Percentiles rank a stretch among this genome's conserved stretches.
Evolutionary conservation across 192 early-diverging fungal genomes (phyloP).

Genomic region (Hyaloraphidium curvatum): DNA sequence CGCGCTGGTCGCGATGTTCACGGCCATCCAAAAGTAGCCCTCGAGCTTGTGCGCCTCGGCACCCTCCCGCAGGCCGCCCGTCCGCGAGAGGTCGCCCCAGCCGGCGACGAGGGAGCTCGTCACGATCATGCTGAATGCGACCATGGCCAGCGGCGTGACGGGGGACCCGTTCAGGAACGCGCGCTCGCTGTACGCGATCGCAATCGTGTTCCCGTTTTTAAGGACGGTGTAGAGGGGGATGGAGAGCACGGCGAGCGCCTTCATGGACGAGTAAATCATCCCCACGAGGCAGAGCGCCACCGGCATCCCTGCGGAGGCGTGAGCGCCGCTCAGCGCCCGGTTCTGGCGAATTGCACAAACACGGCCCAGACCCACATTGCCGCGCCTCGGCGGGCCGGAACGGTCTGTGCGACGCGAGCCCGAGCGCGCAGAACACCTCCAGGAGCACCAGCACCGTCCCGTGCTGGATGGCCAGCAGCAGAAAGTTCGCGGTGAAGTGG

Average conservation of each 20-base stretch:
- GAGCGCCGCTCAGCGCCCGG: too few species aligned
- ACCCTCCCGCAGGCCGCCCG: too few species aligned
- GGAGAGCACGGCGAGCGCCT: constrained; percentile 74
- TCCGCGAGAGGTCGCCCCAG: neutral
- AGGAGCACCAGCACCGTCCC: constrained; percentile 12
- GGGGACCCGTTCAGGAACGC: constrained; percentile 56
- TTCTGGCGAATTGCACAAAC: too few species aligned
- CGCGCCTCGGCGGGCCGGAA: constrained; percentile 11
- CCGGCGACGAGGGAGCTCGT: neutral
- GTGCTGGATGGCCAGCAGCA: constrained; percentile 56
- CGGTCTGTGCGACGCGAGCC: constrained; percentile 9
- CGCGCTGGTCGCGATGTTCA: constrained; percentile 78
- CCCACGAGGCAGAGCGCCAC: constrained; percentile 65
- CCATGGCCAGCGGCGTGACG: constrained; percentile 62
- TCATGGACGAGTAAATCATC: constrained; percentile 95
- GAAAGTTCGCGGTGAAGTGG: constrained; percentile 68
- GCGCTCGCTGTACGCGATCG: constrained; percentile 85
- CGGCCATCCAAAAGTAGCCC: constrained; percentile 76
- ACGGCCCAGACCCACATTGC: too few species aligned
- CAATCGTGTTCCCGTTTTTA: constrained; percentile 95
- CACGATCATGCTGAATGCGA: constrained; percentile 61
- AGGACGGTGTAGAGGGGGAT: constrained; percentile 88
- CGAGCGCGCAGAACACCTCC: constrained; percentile 22
- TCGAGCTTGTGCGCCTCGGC: too few species aligned
- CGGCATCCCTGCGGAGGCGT: too few species aligned